Percentiles rank a stretch among this genome's conserved stretches.
Conservation (phyloP, 108 stramenopile genomes). For the Poteriospumella lacustris region DNA sequence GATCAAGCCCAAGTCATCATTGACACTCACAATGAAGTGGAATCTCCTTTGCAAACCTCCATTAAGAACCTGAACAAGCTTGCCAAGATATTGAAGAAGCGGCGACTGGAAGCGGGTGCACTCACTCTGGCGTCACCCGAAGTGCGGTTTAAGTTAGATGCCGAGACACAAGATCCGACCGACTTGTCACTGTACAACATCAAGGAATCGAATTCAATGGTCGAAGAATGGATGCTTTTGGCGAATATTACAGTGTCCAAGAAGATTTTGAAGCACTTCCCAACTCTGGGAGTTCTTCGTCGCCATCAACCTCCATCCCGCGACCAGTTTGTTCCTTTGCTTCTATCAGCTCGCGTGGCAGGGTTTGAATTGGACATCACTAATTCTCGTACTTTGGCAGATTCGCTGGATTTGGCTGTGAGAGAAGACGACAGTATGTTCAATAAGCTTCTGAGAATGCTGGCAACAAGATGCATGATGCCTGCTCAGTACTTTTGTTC, state of each 20-base stretch:
- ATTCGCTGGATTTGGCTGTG: conserved; percentile 80
- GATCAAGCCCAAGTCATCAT: conserved; percentile 88
- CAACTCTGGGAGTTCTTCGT: conserved; percentile 81
- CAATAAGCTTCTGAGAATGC: conserved; percentile 73
- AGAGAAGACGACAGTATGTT: conserved; percentile 59
- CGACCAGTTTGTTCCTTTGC: conserved; percentile 84
- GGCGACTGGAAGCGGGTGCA: conserved; percentile 88
- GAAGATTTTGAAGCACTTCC: conserved; percentile 79
- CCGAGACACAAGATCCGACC: conserved; percentile 90
- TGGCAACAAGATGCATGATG: conserved; percentile 79
- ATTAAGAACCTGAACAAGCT: conserved; percentile 77
- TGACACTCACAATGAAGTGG: conserved; percentile 66
- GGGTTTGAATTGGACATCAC: conserved; percentile 76
- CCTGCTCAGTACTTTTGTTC: conserved; percentile 98
- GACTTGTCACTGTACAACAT: conserved; percentile 86
- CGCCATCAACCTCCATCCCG: conserved; percentile 90
- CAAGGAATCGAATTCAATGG: conserved; percentile 80
- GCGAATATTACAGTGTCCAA: conserved; percentile 96
- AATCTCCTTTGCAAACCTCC: conserved; percentile 58
- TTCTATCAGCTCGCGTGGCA: conserved; percentile 72
- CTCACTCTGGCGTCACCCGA: conserved; percentile 93
- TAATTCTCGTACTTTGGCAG: conserved; percentile 81
- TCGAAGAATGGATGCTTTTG: conserved; percentile 98
- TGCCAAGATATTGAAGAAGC: conserved; percentile 72
- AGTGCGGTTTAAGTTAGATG: conserved; percentile 80